Base-by-base conservation (phyloP, 352 stramenopile genomes). In the Globisporangium nagaii region DNA sequence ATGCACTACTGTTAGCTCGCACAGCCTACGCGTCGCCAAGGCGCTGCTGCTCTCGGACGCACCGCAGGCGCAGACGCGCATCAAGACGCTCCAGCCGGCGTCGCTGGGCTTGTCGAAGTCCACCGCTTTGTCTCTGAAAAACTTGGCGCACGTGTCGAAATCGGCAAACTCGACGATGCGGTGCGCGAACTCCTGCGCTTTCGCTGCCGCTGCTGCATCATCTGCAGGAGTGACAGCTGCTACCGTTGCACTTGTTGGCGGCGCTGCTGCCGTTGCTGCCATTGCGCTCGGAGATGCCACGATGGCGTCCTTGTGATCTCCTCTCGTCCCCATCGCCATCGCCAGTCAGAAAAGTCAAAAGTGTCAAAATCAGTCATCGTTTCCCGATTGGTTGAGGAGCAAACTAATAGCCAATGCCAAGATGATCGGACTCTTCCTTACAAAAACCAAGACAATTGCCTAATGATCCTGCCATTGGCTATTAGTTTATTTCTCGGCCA, bases 31-130 rank as follows among this genome's bases (percentile, higher is more conserved):
- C 31, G 5, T 4, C 10, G n/a, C n/a, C n/a, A n/a, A n/a, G n/a
- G n/a, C n/a, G n/a, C n/a, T n/a, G n/a, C n/a, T n/a, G n/a, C n/a
- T n/a, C n/a, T n/a, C n/a, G n/a, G 28, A 41, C 64, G 44, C 45
- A 94, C 84, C 79, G 39, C 66, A 84, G 28, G 79, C 76, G 43
- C 82, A 89, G 44, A 82, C 76, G 44, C 70, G 89, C 80, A 94
- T 90, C 58, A 94, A 78, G 24, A 94, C 53, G 43, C 70, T 94
- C 65, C 80, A 90, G 27, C 82, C 84, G n/a, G 71, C 62, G 13
- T 45, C 67, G 42, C 87, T 91, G 3, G 69, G 59, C 12, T 46
- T 55, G 42, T 93, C 59, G 22, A 90, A 84, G 49, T 90, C 70
- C 25, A 92, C 70, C 1, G 61, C 32, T 28, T 77, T 72, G 54